phyloP scores from a whole-genome alignment of 1,284 basidiomycete genomes.

The Termitomyces sp. region DNA sequence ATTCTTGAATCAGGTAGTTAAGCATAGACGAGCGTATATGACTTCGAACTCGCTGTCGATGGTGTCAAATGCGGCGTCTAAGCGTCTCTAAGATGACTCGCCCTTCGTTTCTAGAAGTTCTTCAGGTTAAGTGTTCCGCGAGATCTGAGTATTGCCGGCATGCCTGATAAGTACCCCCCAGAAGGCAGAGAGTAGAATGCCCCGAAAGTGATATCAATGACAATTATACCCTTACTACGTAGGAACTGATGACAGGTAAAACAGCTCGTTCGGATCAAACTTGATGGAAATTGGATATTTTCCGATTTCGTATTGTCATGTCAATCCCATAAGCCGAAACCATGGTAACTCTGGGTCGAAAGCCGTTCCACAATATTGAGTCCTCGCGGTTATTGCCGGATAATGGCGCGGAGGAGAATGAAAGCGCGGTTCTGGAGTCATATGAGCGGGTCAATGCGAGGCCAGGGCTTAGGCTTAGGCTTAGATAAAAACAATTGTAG shows the following conservation, averaged over 20 bases:
- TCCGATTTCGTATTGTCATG: too few species aligned
- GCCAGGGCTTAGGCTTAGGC: background rate
- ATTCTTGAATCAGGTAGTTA: background rate
- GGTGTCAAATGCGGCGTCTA: background rate
- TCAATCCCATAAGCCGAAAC: background rate
- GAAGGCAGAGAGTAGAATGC: background rate
- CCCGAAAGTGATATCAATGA: background rate
- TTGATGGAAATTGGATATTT: background rate
- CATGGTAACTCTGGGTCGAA: background rate
- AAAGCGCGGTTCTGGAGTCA: background rate
- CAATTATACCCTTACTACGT: background rate
- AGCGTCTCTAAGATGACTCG: background rate
- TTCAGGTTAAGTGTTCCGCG: background rate
- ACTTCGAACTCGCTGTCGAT: background rate
- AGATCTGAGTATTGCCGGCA: background rate
- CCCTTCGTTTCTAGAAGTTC: background rate
- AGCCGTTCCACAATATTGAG: too few species aligned
- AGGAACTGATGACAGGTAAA: background rate
- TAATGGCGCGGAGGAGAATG: background rate
- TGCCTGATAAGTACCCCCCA: too few species aligned
- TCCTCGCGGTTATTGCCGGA: background rate
- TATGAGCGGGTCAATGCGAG: background rate
- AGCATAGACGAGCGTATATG: background rate
- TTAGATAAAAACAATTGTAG: background rate
- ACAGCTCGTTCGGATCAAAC: background rate